Evolutionary conservation across 768 basidiomycete species (phyloP).

Genomic region (Tulasnella sp.): DNA sequence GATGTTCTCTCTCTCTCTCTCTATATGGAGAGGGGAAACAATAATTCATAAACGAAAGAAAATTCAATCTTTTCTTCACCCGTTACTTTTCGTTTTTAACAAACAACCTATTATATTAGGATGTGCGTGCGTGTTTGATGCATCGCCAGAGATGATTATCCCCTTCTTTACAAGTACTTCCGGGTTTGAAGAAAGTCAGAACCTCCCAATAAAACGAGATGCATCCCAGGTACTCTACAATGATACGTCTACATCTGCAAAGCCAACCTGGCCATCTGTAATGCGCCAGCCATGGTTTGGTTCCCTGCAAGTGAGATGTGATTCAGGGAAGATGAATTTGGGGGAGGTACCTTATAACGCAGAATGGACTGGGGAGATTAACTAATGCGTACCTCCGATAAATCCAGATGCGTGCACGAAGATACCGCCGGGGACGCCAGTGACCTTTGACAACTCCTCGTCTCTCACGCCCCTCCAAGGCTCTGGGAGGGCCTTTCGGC

Average conservation of each 20-base stretch:
- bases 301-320: constrained; percentile 44
- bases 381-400: constrained; percentile 61
- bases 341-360: too few relatives aligned
- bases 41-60: background rate
- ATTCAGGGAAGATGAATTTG: background rate
- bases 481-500: constrained; percentile 86
- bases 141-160: background rate
- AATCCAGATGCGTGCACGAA: constrained; percentile 96
- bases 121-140: too few relatives aligned
- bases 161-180: background rate
- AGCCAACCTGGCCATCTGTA: constrained; percentile 65
- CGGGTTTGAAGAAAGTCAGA: background rate
- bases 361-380: background rate
- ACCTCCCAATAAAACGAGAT: too few relatives aligned
- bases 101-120: background rate
- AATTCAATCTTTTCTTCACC: too few relatives aligned
- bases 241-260: constrained; percentile 31
- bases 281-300: constrained; percentile 78
- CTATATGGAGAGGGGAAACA: too few relatives aligned
- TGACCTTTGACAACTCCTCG: constrained; percentile 57
- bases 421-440: constrained; percentile 71
- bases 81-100: background rate
- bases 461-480: constrained; percentile 88
- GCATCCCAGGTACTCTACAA: too few relatives aligned
- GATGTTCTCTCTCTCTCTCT: constrained; percentile 2